A percentile compares a stretch with the other conserved stretches of the same genome.
Evolutionary conservation across 1,284 basidiomycete genomes (phyloP).

Genomic region (Leccinum fuscescens): DNA sequence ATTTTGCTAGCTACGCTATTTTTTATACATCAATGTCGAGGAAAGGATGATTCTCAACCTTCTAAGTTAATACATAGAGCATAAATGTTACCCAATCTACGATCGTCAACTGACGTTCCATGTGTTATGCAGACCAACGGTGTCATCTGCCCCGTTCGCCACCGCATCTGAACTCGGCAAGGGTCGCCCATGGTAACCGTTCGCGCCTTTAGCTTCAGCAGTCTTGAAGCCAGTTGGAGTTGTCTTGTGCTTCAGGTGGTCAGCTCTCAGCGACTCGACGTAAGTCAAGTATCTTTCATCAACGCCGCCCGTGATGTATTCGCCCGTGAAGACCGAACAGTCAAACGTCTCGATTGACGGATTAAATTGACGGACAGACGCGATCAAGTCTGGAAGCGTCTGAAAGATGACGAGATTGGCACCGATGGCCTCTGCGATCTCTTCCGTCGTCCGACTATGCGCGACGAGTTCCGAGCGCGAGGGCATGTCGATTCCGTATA

Average conservation of each 20-base stretch:
- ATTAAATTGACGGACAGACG: constrained; percentile 89
- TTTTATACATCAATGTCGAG: background rate
- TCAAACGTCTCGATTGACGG: constrained; percentile 81
- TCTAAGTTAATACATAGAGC: constrained; percentile 1
- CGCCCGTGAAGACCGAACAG: constrained; percentile 96
- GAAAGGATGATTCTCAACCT: background rate
- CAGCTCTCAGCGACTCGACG: constrained; percentile 79
- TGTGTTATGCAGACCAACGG: constrained; percentile 74
- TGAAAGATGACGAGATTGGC: constrained; percentile 98
- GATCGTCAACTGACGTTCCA: constrained; percentile 43
- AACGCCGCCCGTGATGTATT: constrained; percentile 97
- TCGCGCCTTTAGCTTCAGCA: constrained; percentile 31
- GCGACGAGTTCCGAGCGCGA: constrained; percentile 93
- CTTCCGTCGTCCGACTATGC: constrained; percentile 71
- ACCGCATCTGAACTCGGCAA: constrained; percentile 37
- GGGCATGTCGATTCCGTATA: constrained; percentile 99
- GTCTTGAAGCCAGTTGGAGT: constrained; percentile 29
- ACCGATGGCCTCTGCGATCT: constrained; percentile 85
- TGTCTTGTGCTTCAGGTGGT: constrained; percentile 68
- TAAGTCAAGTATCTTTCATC: constrained; percentile 80
- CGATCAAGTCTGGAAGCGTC: constrained; percentile 86
- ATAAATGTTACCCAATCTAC: constrained; percentile 2
- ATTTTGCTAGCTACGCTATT: background rate
- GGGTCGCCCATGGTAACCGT: constrained; percentile 23
- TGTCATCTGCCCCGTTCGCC: constrained; percentile 65